phyloP scores from a whole-genome alignment of 345 rosid genomes.

The Barbarea vulgaris region DNA sequence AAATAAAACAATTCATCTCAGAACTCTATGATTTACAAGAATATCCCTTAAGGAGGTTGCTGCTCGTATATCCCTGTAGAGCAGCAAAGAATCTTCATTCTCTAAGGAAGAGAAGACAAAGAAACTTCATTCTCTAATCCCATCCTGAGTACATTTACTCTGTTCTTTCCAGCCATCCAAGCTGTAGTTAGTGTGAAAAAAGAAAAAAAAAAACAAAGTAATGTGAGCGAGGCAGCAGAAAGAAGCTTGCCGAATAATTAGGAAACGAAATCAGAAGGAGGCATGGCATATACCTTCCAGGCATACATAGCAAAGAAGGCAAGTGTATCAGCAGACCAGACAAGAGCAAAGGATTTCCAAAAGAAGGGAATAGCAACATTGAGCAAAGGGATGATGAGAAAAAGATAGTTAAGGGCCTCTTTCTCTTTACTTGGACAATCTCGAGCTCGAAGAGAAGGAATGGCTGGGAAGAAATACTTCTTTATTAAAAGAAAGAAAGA shows the following conservation, averaged over 20 bases:
- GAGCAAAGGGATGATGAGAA: constrained; percentile 77
- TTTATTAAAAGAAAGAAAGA: background rate
- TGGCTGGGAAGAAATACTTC: constrained; percentile 51
- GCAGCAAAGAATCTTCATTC: constrained; percentile 14
- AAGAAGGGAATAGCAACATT: constrained; percentile 90
- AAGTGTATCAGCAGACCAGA: constrained; percentile 89
- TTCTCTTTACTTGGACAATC: constrained; percentile 92
- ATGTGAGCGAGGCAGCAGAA: constrained; percentile 9
- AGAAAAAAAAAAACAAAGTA: background rate
- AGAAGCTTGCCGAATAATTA: background rate
- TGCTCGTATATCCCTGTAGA: background rate
- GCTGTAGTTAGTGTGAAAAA: constrained; percentile 42
- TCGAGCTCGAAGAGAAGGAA: constrained; percentile 91
- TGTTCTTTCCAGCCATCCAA: constrained; percentile 68
- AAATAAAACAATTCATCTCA: constrained; percentile 4
- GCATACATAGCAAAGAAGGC: constrained; percentile 92
- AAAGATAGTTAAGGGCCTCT: constrained; percentile 92
- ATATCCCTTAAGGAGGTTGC: background rate
- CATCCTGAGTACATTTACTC: constrained; percentile 44
- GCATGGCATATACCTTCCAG: constrained; percentile 72
- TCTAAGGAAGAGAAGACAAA: constrained; percentile 26
- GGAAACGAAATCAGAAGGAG: background rate
- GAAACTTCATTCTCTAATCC: constrained; percentile 10
- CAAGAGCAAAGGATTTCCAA: constrained; percentile 82
- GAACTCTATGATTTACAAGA: constrained; percentile 31